These are phyloP conservation scores for Pilaira anomala DNA, from an alignment of 192 early-diverging fungal species.

Conservation along the genomic window DNA sequence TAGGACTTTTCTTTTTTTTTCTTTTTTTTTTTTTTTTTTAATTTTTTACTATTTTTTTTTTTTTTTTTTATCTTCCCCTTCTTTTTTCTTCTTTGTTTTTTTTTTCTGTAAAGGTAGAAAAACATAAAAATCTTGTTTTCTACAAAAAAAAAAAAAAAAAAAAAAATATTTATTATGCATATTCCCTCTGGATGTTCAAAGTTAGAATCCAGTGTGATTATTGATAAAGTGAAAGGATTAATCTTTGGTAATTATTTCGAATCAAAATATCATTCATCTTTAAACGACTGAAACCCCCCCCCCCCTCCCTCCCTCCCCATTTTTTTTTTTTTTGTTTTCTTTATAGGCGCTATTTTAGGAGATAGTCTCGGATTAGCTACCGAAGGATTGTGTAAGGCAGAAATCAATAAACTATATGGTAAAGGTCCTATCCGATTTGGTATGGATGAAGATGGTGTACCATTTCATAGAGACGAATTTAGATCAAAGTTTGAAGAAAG, in stretches of 20 bases:
- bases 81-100: background rate
- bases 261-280: background rate
- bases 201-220: conserved; percentile 18
- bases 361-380: conserved; percentile 64
- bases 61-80: conserved; percentile 4
- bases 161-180: conserved; percentile 19
- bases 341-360: conserved; percentile 57
- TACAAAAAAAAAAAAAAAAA: too few species aligned
- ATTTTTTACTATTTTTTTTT: conserved; percentile 2
- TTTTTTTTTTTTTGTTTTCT: background rate
- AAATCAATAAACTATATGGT: conserved; percentile 46
- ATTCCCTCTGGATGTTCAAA: conserved; percentile 39
- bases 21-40: conserved; percentile 8
- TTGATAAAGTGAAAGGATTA: conserved; percentile 38
- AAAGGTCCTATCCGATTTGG: conserved; percentile 61
- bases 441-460: conserved; percentile 36
- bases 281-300: too few species aligned
- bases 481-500: conserved; percentile 35
- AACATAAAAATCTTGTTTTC: background rate
- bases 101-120: conserved; percentile 20
- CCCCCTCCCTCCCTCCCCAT: too few species aligned
- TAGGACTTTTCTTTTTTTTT: conserved; percentile 10
- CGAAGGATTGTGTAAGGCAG: conserved; percentile 53
- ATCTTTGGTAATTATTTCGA: conserved; percentile 44
- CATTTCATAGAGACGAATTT: conserved; percentile 27